A percentile compares a stretch with the other conserved stretches of the same genome.
phyloP scores from a whole-genome alignment of 169 alveolate genomes.

The Eimeria acervulina region DNA sequence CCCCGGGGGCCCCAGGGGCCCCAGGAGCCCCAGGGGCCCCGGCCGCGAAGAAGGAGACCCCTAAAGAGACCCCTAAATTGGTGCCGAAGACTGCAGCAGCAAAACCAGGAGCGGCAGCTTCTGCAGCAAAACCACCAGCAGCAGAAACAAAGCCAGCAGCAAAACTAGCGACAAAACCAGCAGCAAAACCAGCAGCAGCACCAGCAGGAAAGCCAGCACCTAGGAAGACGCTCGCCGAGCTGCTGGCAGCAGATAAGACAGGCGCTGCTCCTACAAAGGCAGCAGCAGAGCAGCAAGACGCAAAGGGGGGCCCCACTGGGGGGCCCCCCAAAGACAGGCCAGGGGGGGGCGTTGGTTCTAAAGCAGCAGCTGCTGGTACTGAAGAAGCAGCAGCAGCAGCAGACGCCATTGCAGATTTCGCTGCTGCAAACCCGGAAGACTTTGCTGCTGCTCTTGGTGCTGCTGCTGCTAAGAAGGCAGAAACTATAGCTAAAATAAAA shows the following conservation, averaged over 20 bases:
- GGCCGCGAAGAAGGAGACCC: neutral
- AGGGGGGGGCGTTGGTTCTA: neutral
- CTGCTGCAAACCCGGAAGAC: neutral
- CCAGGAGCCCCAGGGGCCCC: constrained; percentile 32
- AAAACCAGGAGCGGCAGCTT: constrained; percentile 3
- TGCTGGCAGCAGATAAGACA: neutral
- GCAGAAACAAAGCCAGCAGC: neutral
- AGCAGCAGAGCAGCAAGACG: neutral
- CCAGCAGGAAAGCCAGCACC: constrained; percentile 15
- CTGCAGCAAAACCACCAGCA: neutral
- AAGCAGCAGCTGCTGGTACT: neutral
- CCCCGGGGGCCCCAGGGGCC: neutral
- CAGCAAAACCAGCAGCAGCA: constrained; percentile 8
- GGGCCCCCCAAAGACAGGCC: neutral
- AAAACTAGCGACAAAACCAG: neutral
- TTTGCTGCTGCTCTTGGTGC: constrained; percentile 8
- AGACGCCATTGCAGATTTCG: neutral
- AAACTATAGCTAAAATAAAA: neutral
- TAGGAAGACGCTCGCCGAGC: neutral
- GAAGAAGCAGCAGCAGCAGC: too few species aligned
- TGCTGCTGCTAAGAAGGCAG: neutral
- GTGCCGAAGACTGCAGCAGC: neutral
- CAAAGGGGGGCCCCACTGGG: neutral
- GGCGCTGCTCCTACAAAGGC: neutral
- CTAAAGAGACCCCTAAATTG: neutral